Evolutionary conservation across 2,329 filamentous ascomycete species (phyloP).

Genomic region (Colletotrichum cuscutae): DNA sequence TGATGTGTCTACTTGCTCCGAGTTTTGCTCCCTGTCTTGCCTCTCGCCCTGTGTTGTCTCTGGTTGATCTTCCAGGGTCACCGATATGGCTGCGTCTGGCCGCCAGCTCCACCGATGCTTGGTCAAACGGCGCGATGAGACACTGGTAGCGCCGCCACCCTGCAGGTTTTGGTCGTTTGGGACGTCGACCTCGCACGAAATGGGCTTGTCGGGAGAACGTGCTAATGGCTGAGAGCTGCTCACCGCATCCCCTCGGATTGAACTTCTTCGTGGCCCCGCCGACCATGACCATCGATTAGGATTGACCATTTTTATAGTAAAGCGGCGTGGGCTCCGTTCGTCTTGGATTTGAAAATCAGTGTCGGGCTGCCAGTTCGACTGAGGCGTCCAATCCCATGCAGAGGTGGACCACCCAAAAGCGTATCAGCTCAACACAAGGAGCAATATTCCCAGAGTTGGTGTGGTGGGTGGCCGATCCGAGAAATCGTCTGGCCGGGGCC

Average conservation of each 20-base stretch:
- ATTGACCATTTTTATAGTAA: conserved; percentile 21
- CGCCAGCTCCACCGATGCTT: conserved; percentile 32
- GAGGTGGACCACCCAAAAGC: background rate
- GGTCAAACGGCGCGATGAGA: conserved; percentile 26
- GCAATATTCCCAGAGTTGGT: background rate
- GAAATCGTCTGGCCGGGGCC: conserved; percentile 2
- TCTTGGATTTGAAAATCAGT: background rate
- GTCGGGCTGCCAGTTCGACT: background rate
- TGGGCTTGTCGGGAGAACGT: background rate
- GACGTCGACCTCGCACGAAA: background rate
- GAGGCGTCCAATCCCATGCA: conserved; percentile 16
- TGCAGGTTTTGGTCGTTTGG: conserved; percentile 17
- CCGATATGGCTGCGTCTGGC: conserved; percentile 16
- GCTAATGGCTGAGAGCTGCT: conserved; percentile 8
- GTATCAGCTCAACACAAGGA: conserved; percentile 16
- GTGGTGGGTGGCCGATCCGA: background rate
- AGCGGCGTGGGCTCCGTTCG: background rate
- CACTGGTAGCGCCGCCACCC: conserved; percentile 1
- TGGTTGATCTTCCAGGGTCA: conserved; percentile 11
- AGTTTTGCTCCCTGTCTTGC: background rate
- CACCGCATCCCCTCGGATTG: background rate
- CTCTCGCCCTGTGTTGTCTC: conserved; percentile 2
- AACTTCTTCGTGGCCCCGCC: conserved; percentile 10
- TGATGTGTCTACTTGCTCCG: conserved; percentile 3
- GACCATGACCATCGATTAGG: conserved; percentile 32